These are phyloP conservation scores for Xylariaceae sp. DNA, from an alignment of 2,329 filamentous ascomycete species.

Conservation along the genomic window DNA sequence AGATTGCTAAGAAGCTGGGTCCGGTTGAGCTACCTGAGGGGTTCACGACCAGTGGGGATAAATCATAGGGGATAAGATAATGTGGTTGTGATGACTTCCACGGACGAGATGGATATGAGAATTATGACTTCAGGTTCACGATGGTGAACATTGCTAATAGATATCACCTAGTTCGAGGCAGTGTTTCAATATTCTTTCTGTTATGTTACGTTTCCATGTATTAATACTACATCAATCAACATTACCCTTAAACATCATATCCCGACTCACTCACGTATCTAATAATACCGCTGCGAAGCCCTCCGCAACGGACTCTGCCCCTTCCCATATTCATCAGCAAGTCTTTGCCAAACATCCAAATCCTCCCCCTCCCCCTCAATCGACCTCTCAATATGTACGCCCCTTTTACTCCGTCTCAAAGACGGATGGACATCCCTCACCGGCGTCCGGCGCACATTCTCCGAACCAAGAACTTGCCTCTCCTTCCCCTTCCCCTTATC, in stretches of 20 bases:
- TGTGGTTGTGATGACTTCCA: background rate
- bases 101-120: background rate
- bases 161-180: too few relatives aligned
- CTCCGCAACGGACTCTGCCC: conserved; percentile 3
- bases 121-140: background rate
- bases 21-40: conserved; percentile 24
- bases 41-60: conserved; percentile 13
- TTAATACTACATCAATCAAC: too few relatives aligned
- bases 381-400: background rate
- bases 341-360: conserved; percentile 22
- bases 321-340: conserved; percentile 15
- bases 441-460: background rate
- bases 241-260: too few relatives aligned
- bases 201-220: too few relatives aligned
- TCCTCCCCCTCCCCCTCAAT: background rate
- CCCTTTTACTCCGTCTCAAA: background rate
- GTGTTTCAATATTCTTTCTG: too few relatives aligned
- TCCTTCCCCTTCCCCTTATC: background rate
- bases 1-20: conserved; percentile 26
- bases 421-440: background rate
- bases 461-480: background rate
- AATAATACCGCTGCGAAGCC: background rate
- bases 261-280: too few relatives aligned
- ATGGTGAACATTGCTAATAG: background rate
- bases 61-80: background rate